Base-by-base conservation (phyloP, 2,329 filamentous ascomycete species). In the Tothia fuscella region DNA sequence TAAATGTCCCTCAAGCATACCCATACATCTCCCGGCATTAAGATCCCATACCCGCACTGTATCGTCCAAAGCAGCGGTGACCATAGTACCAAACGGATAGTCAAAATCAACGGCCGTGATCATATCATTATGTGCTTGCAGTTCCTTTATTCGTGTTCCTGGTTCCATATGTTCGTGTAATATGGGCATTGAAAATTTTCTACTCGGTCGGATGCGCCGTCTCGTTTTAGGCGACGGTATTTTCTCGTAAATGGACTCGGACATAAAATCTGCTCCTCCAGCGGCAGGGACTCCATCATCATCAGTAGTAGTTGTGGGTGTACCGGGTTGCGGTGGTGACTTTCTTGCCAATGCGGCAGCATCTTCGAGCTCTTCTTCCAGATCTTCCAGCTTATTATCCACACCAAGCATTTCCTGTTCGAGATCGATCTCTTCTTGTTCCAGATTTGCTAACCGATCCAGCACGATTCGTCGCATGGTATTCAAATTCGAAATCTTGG, bases 11-110 rank as follows among this genome's bases (percentile, higher is more conserved):
- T 96, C 91, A 22, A 98, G 70, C 52, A 84, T 68, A 20, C 91
- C 91, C 55, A 94, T 88, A 60, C 89, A 96, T 25, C 88, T 76
- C 28, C 91, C 91, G 3, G 85, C 82, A 55, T 91, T 95, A 49
- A 98, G 68, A 61, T 98, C 91, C 91, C 91, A 98, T 16, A 98
- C 91, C 47, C 84, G 76, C 32, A 98, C 82, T 1, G 86, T 88
- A 59, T 98, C 91, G 57, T 98, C 91, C 53, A 95, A 67, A 7
- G 88, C 84, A 7, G 91, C 82, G 6, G 87, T 89, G 5, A 96
- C 86, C 75, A 96, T 78, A 16, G 86, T 93, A 13, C 91, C 91
- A 59, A 96, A 96, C 0, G 91, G 91, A n/a, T 82, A 82, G 58
- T 98, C 91, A 59, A 98, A 98, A 62, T 96, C 91, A 47, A 98